Conservation (phyloP, 305 asterid species). For the Fraxinus paxiana region DNA sequence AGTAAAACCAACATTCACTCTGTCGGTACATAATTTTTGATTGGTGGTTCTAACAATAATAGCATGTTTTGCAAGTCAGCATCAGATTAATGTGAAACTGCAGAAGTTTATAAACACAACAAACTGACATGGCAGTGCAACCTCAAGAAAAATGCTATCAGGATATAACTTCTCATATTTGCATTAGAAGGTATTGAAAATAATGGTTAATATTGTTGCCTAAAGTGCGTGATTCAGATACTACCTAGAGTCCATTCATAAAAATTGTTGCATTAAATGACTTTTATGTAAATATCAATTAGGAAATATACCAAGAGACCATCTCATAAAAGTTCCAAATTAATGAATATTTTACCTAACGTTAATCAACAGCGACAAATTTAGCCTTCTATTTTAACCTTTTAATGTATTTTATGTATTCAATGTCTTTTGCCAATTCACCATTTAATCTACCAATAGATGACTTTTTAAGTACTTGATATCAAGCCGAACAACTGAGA, state of each 20-base stretch:
- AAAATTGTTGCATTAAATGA: neutral
- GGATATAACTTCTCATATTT: neutral
- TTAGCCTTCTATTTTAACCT: neutral
- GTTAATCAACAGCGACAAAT: neutral
- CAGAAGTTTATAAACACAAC: neutral
- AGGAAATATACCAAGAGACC: neutral
- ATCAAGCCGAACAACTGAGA: neutral
- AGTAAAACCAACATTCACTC: neutral
- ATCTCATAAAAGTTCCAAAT: neutral
- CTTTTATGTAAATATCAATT: neutral
- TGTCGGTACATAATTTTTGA: neutral
- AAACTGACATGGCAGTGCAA: neutral
- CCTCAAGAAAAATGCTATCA: neutral
- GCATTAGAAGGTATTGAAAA: neutral
- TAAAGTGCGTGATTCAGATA: neutral
- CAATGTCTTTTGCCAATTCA: neutral
- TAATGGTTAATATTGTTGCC: neutral
- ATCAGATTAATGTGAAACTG: neutral
- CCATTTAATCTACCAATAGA: neutral
- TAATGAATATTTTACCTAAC: neutral
- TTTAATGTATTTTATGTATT: neutral
- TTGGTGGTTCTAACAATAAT: neutral
- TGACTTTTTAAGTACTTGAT: neutral
- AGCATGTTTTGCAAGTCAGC: neutral
- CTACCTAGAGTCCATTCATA: neutral